phyloP scores from a whole-genome alignment of 805 yeast genomes.

The Kodamaea leandrae region DNA sequence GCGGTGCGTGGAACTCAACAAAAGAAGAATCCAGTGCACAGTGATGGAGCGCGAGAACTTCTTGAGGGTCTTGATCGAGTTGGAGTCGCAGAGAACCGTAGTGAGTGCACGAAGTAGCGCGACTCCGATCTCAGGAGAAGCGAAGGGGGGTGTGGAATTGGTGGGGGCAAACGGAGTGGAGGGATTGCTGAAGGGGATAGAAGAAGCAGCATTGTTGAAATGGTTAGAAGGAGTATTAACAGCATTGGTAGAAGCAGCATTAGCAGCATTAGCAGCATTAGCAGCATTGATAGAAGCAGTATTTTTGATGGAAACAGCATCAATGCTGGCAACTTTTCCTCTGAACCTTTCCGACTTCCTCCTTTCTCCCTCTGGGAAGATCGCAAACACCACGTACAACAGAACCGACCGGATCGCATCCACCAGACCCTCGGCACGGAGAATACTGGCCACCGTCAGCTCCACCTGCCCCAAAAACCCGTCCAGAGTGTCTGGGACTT shows the following conservation, averaged over 20 bases:
- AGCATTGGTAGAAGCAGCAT: too few species aligned
- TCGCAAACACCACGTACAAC: slow-evolving; percentile 45
- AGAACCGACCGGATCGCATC: slow-evolving; percentile 53
- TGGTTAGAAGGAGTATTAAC: too few species aligned
- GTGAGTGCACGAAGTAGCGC: slow-evolving; percentile 27
- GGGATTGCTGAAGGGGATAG: too few species aligned
- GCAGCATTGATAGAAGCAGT: too few species aligned
- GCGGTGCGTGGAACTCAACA: slow-evolving; percentile 40
- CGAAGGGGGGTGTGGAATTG: too few species aligned
- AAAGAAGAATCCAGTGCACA: slow-evolving; percentile 60
- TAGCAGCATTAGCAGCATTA: too few species aligned
- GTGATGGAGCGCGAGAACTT: slow-evolving; percentile 54
- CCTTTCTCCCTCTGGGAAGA: neutral
- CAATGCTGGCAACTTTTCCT: too few species aligned
- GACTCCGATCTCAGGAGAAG: too few species aligned
- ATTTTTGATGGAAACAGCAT: too few species aligned
- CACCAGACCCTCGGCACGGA: slow-evolving; percentile 45
- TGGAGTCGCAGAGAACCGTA: slow-evolving; percentile 41
- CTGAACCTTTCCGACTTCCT: neutral
- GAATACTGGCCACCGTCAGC: slow-evolving; percentile 21
- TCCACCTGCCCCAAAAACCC: slow-evolving; percentile 11
- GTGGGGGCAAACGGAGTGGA: too few species aligned
- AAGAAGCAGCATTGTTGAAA: too few species aligned
- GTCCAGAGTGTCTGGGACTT: neutral
- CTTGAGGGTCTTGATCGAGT: slow-evolving; percentile 37